A percentile compares a stretch with the other conserved stretches of the same genome.
phyloP scores from a whole-genome alignment of 495 filamentous ascomycete species.

The Aspergillus homomorphus region DNA sequence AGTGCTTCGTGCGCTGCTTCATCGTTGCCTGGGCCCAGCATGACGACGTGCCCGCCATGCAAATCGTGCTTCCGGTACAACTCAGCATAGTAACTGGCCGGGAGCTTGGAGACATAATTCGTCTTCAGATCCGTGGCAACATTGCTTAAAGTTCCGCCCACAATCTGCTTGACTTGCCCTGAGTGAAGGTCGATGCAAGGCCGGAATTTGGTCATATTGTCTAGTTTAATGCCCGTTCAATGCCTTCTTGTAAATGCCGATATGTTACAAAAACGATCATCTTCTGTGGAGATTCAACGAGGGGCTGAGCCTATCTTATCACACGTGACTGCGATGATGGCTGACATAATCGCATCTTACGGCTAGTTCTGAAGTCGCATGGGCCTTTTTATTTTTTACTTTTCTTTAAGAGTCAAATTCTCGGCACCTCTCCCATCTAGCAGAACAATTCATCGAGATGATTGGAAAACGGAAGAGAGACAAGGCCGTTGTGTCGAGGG shows the following conservation, averaged over 20 bases:
- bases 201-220: constrained; percentile 84
- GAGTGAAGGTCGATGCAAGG: constrained; percentile 97
- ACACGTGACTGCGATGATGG: constrained; percentile 33
- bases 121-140: constrained; percentile 68
- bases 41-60: constrained; percentile 86
- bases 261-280: constrained; percentile 9
- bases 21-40: constrained; percentile 85
- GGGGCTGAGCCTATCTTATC: constrained; percentile 40
- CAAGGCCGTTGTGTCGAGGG: constrained; percentile 31
- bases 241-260: constrained; percentile 2
- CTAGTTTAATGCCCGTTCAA: constrained; percentile 2
- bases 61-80: constrained; percentile 74
- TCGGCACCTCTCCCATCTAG: neutral
- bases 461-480: constrained; percentile 41
- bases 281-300: constrained; percentile 22
- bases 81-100: constrained; percentile 72
- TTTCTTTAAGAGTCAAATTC: neutral
- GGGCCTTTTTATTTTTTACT: constrained; percentile 4
- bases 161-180: constrained; percentile 96
- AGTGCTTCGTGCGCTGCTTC: constrained; percentile 75
- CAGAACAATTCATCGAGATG: constrained; percentile 21
- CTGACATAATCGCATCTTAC: neutral
- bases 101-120: constrained; percentile 82
- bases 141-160: constrained; percentile 82
- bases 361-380: neutral